Percentiles rank a stretch among this genome's conserved stretches.
Evolutionary conservation across 2,329 filamentous ascomycete genomes (phyloP).

Genomic region (Neopestalotiopsis sp.): DNA sequence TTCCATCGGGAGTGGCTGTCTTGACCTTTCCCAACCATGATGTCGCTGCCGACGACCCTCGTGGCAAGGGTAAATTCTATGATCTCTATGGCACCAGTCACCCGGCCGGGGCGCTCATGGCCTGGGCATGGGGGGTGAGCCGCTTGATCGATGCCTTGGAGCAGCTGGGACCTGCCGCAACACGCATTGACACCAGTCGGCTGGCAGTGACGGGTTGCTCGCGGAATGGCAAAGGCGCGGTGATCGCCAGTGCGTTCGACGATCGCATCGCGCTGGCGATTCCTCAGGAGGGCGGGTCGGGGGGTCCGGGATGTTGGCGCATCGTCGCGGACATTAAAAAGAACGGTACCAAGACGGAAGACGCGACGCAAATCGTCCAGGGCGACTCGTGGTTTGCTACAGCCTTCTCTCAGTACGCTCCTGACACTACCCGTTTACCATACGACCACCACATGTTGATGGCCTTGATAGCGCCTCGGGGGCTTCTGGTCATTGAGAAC

Average conservation of each 20-base stretch:
- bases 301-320: conserved; percentile 56
- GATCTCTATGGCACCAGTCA: conserved; percentile 52
- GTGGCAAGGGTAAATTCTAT: conserved; percentile 55
- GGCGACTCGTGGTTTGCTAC: conserved; percentile 61
- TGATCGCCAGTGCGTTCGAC: conserved; percentile 55
- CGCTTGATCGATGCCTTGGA: conserved; percentile 56
- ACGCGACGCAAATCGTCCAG: conserved; percentile 53
- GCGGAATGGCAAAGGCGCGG: conserved; percentile 56
- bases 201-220: conserved; percentile 57
- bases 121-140: conserved; percentile 56
- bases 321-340: conserved; percentile 40
- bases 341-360: conserved; percentile 53
- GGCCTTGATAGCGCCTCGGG: conserved; percentile 53
- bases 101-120: conserved; percentile 51
- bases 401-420: conserved; percentile 56
- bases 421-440: conserved; percentile 50
- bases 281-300: conserved; percentile 55
- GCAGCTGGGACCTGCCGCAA: conserved; percentile 37
- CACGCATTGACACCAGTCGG: conserved; percentile 40
- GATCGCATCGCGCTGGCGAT: conserved; percentile 53
- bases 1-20: conserved; percentile 51
- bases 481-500: conserved; percentile 55
- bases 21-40: conserved; percentile 56
- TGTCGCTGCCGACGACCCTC: conserved; percentile 50
- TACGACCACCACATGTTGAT: conserved; percentile 57